Conservation (phyloP, 2,329 filamentous ascomycete species). For the Thelonectria olida region DNA sequence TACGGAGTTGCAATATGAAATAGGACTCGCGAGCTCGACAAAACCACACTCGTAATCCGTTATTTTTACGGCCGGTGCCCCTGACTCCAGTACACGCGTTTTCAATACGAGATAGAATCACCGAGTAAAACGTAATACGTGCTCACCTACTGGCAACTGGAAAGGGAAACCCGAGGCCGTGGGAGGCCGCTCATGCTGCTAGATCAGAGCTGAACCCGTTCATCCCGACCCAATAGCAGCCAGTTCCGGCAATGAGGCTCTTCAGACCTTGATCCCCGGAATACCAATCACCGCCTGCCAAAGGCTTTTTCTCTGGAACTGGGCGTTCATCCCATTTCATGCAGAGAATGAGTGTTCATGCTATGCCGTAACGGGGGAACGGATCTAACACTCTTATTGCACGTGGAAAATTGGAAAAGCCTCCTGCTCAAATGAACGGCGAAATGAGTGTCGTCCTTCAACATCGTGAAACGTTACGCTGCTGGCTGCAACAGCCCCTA, state of each 20-base stretch:
- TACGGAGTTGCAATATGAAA: neutral
- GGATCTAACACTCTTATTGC: neutral
- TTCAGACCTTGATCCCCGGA: neutral
- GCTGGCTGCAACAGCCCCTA: constrained; percentile 32
- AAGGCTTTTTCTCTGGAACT: neutral
- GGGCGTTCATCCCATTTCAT: constrained; percentile 18
- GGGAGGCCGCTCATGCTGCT: constrained; percentile 12
- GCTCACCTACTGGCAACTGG: neutral
- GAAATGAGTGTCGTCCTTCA: constrained; percentile 1
- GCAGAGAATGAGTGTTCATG: neutral
- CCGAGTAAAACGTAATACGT: neutral
- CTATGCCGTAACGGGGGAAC: neutral
- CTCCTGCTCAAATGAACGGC: neutral
- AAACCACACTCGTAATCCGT: constrained; percentile 1
- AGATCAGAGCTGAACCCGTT: neutral
- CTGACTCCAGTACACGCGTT: constrained; percentile 5
- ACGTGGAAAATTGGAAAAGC: constrained; percentile 3
- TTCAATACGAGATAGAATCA: neutral
- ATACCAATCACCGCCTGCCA: constrained; percentile 10
- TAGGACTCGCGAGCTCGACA: no score
- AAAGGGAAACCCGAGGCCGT: neutral
- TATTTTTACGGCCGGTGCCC: neutral
- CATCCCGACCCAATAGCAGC: constrained; percentile 8
- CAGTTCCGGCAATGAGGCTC: constrained; percentile 6
- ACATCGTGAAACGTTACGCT: constrained; percentile 21